phyloP scores from a whole-genome alignment of 2,329 filamentous ascomycete species.

The Claviceps capensis region DNA sequence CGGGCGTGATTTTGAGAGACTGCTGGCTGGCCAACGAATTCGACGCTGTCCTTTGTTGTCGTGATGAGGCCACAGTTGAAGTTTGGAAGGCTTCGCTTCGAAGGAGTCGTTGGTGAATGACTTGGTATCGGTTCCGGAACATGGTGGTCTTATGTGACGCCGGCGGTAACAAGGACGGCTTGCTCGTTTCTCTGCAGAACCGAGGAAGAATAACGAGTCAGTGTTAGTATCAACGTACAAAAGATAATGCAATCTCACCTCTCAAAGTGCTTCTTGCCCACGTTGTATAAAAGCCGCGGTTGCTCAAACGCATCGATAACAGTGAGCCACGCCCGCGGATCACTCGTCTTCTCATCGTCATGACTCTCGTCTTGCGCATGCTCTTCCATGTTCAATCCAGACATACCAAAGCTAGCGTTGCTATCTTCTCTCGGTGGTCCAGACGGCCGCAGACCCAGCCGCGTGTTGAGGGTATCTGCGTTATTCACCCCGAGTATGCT shows the following conservation, averaged over 20 bases:
- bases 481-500: constrained; percentile 48
- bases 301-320: constrained; percentile 76
- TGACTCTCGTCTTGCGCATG: constrained; percentile 31
- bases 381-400: constrained; percentile 36
- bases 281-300: constrained; percentile 64
- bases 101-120: constrained; percentile 82
- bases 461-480: constrained; percentile 37
- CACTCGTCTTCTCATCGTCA: constrained; percentile 39
- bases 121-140: constrained; percentile 82
- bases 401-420: constrained; percentile 51
- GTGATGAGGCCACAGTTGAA: constrained; percentile 54
- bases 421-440: constrained; percentile 43
- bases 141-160: constrained; percentile 71
- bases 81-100: constrained; percentile 89
- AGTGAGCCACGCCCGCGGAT: constrained; percentile 73
- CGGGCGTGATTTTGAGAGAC: constrained; percentile 78
- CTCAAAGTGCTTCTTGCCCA: constrained; percentile 81
- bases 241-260: constrained; percentile 29
- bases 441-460: constrained; percentile 36
- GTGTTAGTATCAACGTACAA: not conserved
- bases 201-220: not conserved
- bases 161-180: constrained; percentile 59
- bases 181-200: constrained; percentile 38
- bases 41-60: constrained; percentile 35
- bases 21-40: constrained; percentile 50